Percentiles rank a stretch among this genome's conserved stretches.
Evolutionary conservation across 1,139 yeast species (phyloP).

Genomic region (Lodderomyces elongisporus): DNA sequence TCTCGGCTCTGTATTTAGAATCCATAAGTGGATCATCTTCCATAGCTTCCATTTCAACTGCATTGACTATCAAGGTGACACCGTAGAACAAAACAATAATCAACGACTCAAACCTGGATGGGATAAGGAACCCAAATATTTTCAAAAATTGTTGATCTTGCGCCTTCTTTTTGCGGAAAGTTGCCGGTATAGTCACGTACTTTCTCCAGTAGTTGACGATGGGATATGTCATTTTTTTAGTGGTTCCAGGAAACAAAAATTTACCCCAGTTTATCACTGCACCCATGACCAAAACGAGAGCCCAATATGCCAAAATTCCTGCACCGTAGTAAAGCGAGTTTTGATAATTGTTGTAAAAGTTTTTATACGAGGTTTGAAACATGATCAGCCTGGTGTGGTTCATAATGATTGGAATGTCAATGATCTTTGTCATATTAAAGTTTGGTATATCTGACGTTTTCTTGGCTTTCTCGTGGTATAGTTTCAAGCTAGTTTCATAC

Average conservation of each 20-base stretch:
- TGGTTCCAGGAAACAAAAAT: slow-evolving; percentile 21
- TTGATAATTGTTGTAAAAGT: slow-evolving; percentile 31
- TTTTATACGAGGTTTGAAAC: slow-evolving; percentile 20
- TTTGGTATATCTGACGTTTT: slow-evolving; percentile 16
- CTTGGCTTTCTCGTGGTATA: slow-evolving; percentile 7
- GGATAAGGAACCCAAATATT: slow-evolving; percentile 22
- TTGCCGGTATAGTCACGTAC: slow-evolving; percentile 29
- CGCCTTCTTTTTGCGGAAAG: slow-evolving; percentile 20
- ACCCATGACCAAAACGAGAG: slow-evolving; percentile 35
- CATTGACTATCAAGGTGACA: slow-evolving; percentile 36
- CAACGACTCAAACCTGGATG: slow-evolving; percentile 24
- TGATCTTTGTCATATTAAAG: slow-evolving; percentile 13
- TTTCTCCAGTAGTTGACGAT: slow-evolving; percentile 23
- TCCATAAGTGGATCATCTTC: slow-evolving; percentile 21
- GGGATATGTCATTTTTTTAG: slow-evolving; percentile 20
- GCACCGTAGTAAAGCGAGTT: slow-evolving; percentile 45
- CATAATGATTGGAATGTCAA: slow-evolving; percentile 19
- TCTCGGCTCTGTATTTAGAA: slow-evolving; percentile 15
- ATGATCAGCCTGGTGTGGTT: slow-evolving; percentile 12
- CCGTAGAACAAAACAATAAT: slow-evolving; percentile 34
- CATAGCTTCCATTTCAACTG: slow-evolving; percentile 17
- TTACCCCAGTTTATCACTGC: slow-evolving; percentile 39
- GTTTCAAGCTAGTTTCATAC: slow-evolving; percentile 3
- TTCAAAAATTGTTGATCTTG: slow-evolving; percentile 17
- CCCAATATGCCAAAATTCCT: slow-evolving; percentile 48